phyloP scores from a whole-genome alignment of 768 basidiomycete species.

The Rhizopogon vinicolor region DNA sequence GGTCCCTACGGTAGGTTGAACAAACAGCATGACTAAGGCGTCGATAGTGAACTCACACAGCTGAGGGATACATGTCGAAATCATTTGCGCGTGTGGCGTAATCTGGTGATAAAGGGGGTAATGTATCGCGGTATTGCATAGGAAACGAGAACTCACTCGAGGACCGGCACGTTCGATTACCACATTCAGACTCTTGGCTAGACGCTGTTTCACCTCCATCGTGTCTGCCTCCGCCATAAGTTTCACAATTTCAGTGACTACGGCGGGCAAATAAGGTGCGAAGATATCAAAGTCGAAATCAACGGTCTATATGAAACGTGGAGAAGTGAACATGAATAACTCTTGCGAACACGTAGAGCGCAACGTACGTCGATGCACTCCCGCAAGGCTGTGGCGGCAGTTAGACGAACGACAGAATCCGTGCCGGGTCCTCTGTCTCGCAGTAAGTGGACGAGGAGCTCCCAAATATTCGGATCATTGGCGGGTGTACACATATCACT shows the following conservation, averaged over 20 bases:
- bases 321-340: not conserved
- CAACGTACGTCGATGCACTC: slow-evolving; percentile 80
- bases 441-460: slow-evolving; percentile 74
- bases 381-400: slow-evolving; percentile 72
- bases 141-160: slow-evolving; percentile 23
- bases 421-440: slow-evolving; percentile 64
- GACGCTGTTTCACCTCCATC: slow-evolving; percentile 69
- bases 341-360: not conserved
- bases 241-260: slow-evolving; percentile 61
- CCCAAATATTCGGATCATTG: slow-evolving; percentile 68
- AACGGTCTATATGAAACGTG: slow-evolving; percentile 42
- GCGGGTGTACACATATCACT: slow-evolving; percentile 58
- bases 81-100: slow-evolving; percentile 54
- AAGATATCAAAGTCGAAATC: slow-evolving; percentile 62
- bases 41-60: slow-evolving; percentile 50
- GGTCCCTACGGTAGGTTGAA: slow-evolving; percentile 46
- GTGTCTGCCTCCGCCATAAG: slow-evolving; percentile 72
- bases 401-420: slow-evolving; percentile 83
- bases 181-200: slow-evolving; percentile 65
- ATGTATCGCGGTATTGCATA: not conserved
- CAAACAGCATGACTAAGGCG: slow-evolving; percentile 2
- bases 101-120: slow-evolving; percentile 41
- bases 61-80: slow-evolving; percentile 60
- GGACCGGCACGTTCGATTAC: slow-evolving; percentile 51
- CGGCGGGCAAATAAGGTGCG: slow-evolving; percentile 58